Evolutionary conservation across 2,329 filamentous ascomycete genomes (phyloP), one percentile per base, ranked within the genome.

Genomic region (Didymella glomerata): DNA sequence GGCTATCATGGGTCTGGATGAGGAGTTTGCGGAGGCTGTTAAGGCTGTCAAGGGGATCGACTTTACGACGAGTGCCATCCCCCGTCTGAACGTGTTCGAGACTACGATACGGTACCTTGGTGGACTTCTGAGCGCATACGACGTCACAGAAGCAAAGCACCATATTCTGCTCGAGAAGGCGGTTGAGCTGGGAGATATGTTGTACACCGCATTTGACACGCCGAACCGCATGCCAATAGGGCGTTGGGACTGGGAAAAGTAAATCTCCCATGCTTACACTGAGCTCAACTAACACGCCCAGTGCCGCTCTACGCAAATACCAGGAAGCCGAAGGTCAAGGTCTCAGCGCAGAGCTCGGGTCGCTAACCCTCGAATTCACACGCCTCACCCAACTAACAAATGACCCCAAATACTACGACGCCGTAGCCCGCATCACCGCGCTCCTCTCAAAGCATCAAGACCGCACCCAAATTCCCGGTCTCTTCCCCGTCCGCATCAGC

Each of bases 1-100:
- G 2, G 84, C 82, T 79, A 88, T 89, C 45, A 87, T 88, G 85
- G 85, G 76, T 7, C 72, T 88, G 41, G 74, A 80, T 30, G 77
- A 82, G 1, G 86, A 89, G 30, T 88, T 89, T 63, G 75, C 82
- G 48, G 72, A 81, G 20, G 85, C 86, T 4, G 81, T 83, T 2
- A 75, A 77, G 27, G 84, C 82, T 2, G 79, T 83, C 2, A 80
- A 79, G 40, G 79, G 79, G 11, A 79, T 88, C 61, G 83, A 88
- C 71, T 88, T 86, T 75, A 77, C 79, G 1, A 77, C 75, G 4
- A 79, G 81, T 10, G 69, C 66, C 4, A 62, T 69, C 16, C 49
- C 67, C 24, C 67, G 63, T 13, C 24, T 79, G 24, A 78, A 78
- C 56, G 65, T 79, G 14, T 79, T 79, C 45, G 77, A 79, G 63